phyloP scores from a whole-genome alignment of 1,139 yeast species.

The Yamadazyma trypodendri region DNA sequence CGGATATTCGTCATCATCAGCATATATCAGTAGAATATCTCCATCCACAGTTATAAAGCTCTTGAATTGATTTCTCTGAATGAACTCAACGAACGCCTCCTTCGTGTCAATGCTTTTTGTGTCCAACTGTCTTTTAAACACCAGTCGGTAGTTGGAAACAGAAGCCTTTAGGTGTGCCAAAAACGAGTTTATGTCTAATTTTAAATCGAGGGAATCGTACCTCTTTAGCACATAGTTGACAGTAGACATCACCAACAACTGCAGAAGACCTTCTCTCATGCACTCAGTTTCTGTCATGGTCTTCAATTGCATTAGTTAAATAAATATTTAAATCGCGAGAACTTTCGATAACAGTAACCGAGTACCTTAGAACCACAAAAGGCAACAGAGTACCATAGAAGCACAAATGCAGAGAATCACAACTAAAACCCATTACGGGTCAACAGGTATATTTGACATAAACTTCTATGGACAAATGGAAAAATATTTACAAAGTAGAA shows the following conservation, averaged over 20 bases:
- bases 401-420: too few relatives aligned
- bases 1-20: conserved; percentile 11
- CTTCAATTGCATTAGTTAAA: too few relatives aligned
- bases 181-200: conserved; percentile 13
- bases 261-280: conserved; percentile 20
- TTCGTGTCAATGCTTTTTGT: conserved; percentile 11
- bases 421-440: too few relatives aligned
- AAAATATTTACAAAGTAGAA: background rate
- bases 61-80: conserved; percentile 9
- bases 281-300: conserved; percentile 14
- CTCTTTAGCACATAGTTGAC: conserved; percentile 24
- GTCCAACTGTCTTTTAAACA: conserved; percentile 13
- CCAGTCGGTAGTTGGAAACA: conserved; percentile 10
- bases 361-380: too few relatives aligned
- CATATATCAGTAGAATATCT: conserved; percentile 12
- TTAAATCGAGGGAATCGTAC: conserved; percentile 14
- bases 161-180: conserved; percentile 11
- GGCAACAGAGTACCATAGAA: too few relatives aligned
- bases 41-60: conserved; percentile 13
- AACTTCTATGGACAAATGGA: conserved; percentile 1
- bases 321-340: background rate
- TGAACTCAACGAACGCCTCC: conserved; percentile 8
- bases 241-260: conserved; percentile 30
- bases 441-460: background rate
- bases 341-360: too few relatives aligned